Conservation (phyloP, 1,139 yeast species). For the Hanseniaspora uvarum region DNA sequence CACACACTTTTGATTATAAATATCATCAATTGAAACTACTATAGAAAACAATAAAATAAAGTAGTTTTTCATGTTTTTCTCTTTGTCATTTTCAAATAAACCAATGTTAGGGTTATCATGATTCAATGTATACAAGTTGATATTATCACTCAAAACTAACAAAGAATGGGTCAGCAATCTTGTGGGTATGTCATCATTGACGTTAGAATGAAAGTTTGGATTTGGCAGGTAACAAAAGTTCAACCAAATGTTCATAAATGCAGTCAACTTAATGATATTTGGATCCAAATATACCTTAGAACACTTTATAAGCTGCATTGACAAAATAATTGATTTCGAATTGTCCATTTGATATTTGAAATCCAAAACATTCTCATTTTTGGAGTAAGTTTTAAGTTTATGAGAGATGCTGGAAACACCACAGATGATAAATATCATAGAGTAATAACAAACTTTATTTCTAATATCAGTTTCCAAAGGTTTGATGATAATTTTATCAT, state of each 20-base stretch:
- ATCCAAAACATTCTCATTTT: not conserved
- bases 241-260: conserved; percentile 3
- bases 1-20: not conserved
- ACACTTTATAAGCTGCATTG: not conserved
- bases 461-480: not conserved
- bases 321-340: not conserved
- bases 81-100: not conserved
- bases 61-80: not conserved
- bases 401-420: not conserved
- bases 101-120: not conserved
- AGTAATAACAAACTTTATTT: not conserved
- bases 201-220: not conserved
- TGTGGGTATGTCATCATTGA: not conserved
- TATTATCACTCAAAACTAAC: not conserved
- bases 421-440: not conserved
- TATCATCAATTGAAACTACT: not conserved
- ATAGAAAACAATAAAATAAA: not conserved
- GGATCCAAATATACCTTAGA: not conserved
- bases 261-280: not conserved
- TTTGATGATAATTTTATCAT: not conserved
- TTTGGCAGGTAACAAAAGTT: conserved; percentile 4
- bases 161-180: not conserved
- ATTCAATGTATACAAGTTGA: not conserved
- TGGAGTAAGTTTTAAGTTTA: not conserved
- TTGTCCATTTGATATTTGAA: not conserved